Conservation (phyloP, 2,329 filamentous ascomycete species). For the Fusarium praegraminearum region DNA sequence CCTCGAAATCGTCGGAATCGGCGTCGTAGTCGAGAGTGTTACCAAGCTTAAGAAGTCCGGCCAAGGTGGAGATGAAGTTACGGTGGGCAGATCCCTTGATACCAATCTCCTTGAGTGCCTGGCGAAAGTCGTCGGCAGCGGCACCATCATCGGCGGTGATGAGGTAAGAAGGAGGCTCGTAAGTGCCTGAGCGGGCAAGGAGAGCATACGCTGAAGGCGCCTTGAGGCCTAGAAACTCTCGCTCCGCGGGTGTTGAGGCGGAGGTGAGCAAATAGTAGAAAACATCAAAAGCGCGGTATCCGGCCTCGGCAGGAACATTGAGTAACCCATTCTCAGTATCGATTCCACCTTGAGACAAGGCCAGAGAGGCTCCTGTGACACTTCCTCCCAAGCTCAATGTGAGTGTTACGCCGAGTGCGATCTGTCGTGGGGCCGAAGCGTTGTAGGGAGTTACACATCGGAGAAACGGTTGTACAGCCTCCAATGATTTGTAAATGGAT, state of each 20-base stretch:
- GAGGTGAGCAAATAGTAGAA: conserved; percentile 97
- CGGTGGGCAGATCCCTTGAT: conserved; percentile 89
- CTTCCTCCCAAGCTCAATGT: conserved; percentile 85
- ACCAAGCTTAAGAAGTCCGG: conserved; percentile 89
- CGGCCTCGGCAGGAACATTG: conserved; percentile 80
- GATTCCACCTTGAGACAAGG: conserved; percentile 87
- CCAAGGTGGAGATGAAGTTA: conserved; percentile 85
- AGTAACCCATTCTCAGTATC: conserved; percentile 85
- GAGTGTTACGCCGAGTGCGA: conserved; percentile 82
- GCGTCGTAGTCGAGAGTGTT: conserved; percentile 88
- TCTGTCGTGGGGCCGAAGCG: conserved; percentile 83
- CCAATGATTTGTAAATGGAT: conserved; percentile 80
- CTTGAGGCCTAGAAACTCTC: conserved; percentile 87
- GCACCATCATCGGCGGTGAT: conserved; percentile 93
- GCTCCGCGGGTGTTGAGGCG: conserved; percentile 88
- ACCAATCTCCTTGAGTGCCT: conserved; percentile 88
- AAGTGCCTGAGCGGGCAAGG: conserved; percentile 85
- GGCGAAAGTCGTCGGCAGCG: conserved; percentile 91
- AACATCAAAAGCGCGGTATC: conserved; percentile 94
- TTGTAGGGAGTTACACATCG: conserved; percentile 90
- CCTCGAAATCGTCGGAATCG: conserved; percentile 85
- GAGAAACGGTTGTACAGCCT: conserved; percentile 86
- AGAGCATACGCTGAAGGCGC: conserved; percentile 81
- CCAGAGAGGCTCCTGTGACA: conserved; percentile 78
- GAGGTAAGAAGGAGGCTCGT: conserved; percentile 86